Base-by-base conservation (phyloP, 345 rosid species). In the Punica granatum region DNA sequence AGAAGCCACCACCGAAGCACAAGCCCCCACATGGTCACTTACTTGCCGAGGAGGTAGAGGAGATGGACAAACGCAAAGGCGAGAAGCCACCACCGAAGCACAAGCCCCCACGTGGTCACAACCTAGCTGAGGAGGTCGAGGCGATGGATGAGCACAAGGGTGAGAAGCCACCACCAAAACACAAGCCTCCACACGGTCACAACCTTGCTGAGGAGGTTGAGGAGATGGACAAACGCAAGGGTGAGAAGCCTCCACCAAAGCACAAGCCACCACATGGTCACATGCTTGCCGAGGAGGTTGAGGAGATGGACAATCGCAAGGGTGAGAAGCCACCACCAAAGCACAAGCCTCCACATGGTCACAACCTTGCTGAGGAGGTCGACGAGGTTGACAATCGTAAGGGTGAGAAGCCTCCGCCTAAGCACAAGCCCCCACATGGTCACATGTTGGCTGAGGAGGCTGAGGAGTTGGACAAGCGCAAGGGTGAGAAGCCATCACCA, bases 311-410 rank as follows among this genome's bases (percentile, higher is more conserved):
- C 34, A 39, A 42, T 44, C 74, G 72, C 11, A 65, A 64, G 53
- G 62, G 70, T 10, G 58, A 75, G 59, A 73, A 75, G 69, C 75
- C 75, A 16, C 76, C 79, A 31, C 74, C 64, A 0, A 25, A 74
- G 18, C 71, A 70, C 61, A 70, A 61, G 64, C 82, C 78, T 14
- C 74, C 72, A 0, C 62, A 39, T 1, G 70, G 67, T 37, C 75
- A 72, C 35, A 49, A 60, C 48, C 36, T 71, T 18, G 39, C 15
- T 21, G 75, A 72, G 51, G 70, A 72, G 37, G 36, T 37, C 2
- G 70, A 72, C n/a, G 75, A 72, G 16, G 48, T 46, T 2, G n/a
- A 66, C 36, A 37, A 37, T 5, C 41, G 41, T 11, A 37, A 37
- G 41, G 41, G 41, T 7, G 30, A 51, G 28, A 51, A 51, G 58